Evolutionary conservation across 108 stramenopile species (phyloP), one percentile per base, ranked within the genome.

Genomic region (Pseudonitzschia delicatissima): DNA sequence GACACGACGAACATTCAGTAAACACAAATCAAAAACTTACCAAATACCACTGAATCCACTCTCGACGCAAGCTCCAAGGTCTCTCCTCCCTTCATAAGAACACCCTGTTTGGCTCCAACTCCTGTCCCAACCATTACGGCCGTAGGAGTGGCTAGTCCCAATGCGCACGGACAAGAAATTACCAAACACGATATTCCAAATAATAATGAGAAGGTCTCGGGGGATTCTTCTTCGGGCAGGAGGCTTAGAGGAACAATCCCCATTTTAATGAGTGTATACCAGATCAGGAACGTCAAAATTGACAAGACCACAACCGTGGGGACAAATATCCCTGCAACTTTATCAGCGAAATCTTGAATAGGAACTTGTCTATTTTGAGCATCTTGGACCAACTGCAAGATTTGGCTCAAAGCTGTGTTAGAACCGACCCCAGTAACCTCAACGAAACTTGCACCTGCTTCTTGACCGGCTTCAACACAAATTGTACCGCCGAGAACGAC

Each of bases 71-170:
- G 68, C 82, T 98, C 97, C 44, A 99, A 69, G 5, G 96, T 92
- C 3, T 83, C 90, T 34, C 97, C 99, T 13, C 99, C 98, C 80
- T 98, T 99, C 83, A 99, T 95, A 21, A 99, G 79, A 37, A 99
- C 74, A 12, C 99, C 99, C 42, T 92, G 79, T 15, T 77, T 78
- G 9, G 98, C 98, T 5, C 97, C 98, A 1, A 98, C 96, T 15
- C 96, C 97, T 5, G 97, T 97, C 4, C 98, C 73, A 34, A 74
- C 66, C 71, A 82, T 77, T 7, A 82, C 68, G 0, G 98, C 96
- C n/a, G 98, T 99, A 0, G 99, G 99, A 17, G 97, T 98, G 0
- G 97, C 98, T 45, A 99, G 80, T n/a, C 99, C 99, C 26, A 98
- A 67, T 0, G 98, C 96, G 79, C 96, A 97, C 1, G 97, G 97